Evolutionary conservation across 768 basidiomycete genomes (phyloP), one percentile per base, ranked within the genome.

Genomic region (Tricholomella constricta): DNA sequence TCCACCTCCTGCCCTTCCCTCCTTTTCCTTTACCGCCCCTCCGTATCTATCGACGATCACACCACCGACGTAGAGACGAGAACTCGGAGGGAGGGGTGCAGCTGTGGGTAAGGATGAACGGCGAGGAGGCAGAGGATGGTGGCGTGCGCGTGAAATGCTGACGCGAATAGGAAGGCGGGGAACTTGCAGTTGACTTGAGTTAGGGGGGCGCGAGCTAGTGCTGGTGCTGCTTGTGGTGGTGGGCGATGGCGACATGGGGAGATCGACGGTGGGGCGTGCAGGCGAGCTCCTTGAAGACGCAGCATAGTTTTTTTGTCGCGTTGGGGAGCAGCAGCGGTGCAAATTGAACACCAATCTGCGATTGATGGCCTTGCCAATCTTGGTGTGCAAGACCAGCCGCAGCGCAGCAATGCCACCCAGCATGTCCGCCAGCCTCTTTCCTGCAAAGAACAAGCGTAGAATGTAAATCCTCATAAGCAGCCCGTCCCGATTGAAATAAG

Each of bases 401-500:
- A 90, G 70, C 0, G 79, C 84, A 7, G 89, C 89, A 60, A 91
- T 91, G 64, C 85, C 84, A 10, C 76, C 75, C 29, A 92, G 72
- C 2, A 72, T 69, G 58, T 88, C 86, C 7, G 72, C 69, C 9
- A 72, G 76, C 0, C 69, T 73, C 43, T 87, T 69, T 48, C 70
- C 74, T 2, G 88, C 83, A 32, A 75, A 74, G 62, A 91, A 90
- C 1, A 86, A 65, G 40, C 74, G 80, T 45, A 92, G 71, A 51
- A 90, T 85, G 88, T 91, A 32, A 17, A 11, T 56, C 14, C 54
- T 9, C 27, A 19, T 34, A 12, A 35, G 20, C 36, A 22, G 14
- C 23, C 32, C n/a, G n/a, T n/a, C n/a, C n/a, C n/a, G n/a, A 20
- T 43, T 36, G 20, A 25, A 55, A 25, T 6, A 29, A 32, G 36